Evolutionary conservation across 352 stramenopile genomes (phyloP), one percentile per base, ranked within the genome.

Genomic region (Globisporangium sylvaticum): DNA sequence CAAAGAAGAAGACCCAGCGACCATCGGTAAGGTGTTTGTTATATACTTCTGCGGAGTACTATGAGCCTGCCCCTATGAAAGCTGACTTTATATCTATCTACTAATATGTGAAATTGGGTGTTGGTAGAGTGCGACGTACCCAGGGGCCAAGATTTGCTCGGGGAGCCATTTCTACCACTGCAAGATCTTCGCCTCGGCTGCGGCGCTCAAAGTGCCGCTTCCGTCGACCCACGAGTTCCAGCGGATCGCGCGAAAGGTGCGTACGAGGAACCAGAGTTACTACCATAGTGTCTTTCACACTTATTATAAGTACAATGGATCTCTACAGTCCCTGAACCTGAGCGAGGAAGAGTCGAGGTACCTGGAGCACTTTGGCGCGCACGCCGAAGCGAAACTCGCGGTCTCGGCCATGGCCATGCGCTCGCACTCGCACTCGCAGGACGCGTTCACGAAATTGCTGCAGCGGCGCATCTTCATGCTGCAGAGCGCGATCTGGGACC

Each of bases 381-480:
- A 88, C 29, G 72, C 78, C 0, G 82, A 90, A 61, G 78, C 82
- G 7, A 74, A 48, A 50, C 64, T 83, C 29, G 44, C 48, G 4
- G 54, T 63, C 24, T 63, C 70, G 3, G 34, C 69, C 1, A 34
- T 32, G 8, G n/a, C 53, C 10, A 22, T 50, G 10, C 22, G 37
- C n/a, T 39, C 54, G 24, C 37, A 57, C 24, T 39, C 54, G n/a
- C 37, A 57, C 3, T 27, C 62, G 10, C 46, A 71, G 52, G 72
- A 81, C 12, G 65, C 62, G 34, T 76, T 78, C 60, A 71, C 75
- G 27, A 82, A 79, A 25, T 67, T 91, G 32, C 76, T 91, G 18
- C 79, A 91, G 62, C 71, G 79, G 34, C 73, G 83, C 34, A 82
- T 88, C 56, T 88, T 87, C 69, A 88, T 88, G 78, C 78, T 91